Evolutionary conservation across 1,139 yeast genomes (phyloP).

Genomic region (Pichia sp.): DNA sequence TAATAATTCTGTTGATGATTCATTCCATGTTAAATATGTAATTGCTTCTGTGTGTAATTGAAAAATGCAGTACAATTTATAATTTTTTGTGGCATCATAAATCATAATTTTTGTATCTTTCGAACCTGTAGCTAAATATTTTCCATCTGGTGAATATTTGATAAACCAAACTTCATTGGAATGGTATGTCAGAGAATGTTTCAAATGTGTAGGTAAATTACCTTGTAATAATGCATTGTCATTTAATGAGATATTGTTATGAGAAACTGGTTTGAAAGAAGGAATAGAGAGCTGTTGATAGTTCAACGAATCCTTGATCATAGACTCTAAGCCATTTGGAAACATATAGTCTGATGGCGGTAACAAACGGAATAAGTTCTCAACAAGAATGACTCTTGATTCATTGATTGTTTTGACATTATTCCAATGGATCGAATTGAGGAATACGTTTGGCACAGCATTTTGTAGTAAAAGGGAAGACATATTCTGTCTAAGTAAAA

Average conservation of each 20-base stretch:
- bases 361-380: slow-evolving; percentile 43
- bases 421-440: slow-evolving; percentile 32
- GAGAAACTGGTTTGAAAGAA: background rate
- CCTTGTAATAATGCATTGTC: slow-evolving; percentile 3
- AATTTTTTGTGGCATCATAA: slow-evolving; percentile 61
- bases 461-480: slow-evolving; percentile 25
- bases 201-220: slow-evolving; percentile 47
- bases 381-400: slow-evolving; percentile 44
- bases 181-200: slow-evolving; percentile 46
- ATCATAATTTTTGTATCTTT: slow-evolving; percentile 64
- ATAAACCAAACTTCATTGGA: slow-evolving; percentile 83
- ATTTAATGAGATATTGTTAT: background rate
- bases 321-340: slow-evolving; percentile 45
- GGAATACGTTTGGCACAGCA: slow-evolving; percentile 6
- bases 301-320: slow-evolving; percentile 51
- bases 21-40: slow-evolving; percentile 72
- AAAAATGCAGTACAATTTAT: slow-evolving; percentile 41
- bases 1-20: slow-evolving; percentile 62
- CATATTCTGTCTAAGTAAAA: slow-evolving; percentile 16
- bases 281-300: slow-evolving; percentile 38
- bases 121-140: slow-evolving; percentile 72
- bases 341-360: slow-evolving; percentile 55
- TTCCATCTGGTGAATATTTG: slow-evolving; percentile 76
- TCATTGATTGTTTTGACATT: slow-evolving; percentile 12
- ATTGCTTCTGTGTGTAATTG: slow-evolving; percentile 59